Percentiles rank a stretch among this genome's conserved stretches.
Evolutionary conservation across 2,329 filamentous ascomycete species (phyloP).

Genomic region (Aschersonia sp.): DNA sequence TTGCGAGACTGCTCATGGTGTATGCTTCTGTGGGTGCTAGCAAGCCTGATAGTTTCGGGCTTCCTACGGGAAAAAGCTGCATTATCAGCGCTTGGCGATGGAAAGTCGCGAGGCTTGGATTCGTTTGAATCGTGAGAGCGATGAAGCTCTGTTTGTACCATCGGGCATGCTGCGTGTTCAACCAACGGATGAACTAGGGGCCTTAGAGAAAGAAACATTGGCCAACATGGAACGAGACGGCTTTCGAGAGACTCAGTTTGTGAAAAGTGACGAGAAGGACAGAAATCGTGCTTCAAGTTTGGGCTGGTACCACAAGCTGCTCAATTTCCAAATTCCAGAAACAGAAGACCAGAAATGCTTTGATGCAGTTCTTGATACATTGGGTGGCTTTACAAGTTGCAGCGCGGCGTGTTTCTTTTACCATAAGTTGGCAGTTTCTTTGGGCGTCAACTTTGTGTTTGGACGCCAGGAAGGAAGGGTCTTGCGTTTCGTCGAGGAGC

Average conservation of each 20-base stretch:
- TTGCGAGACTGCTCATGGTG: neutral
- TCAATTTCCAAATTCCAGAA: conserved; percentile 10
- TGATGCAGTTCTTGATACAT: conserved; percentile 11
- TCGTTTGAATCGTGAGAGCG: conserved; percentile 5
- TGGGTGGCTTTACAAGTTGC: conserved; percentile 10
- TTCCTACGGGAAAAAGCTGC: conserved; percentile 10
- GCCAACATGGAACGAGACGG: conserved; percentile 11
- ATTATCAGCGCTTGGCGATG: conserved; percentile 11
- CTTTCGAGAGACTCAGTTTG: conserved; percentile 10
- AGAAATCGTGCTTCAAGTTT: conserved; percentile 5
- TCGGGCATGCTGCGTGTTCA: conserved; percentile 14
- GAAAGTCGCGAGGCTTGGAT: conserved; percentile 11
- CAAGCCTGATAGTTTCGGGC: conserved; percentile 8
- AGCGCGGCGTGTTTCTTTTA: conserved; percentile 9
- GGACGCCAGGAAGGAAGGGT: conserved; percentile 11
- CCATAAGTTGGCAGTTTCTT: conserved; percentile 7
- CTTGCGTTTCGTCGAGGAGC: conserved; percentile 6
- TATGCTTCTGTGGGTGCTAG: neutral
- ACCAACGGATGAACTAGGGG: conserved; percentile 7
- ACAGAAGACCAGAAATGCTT: conserved; percentile 3
- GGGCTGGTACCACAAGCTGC: conserved; percentile 10
- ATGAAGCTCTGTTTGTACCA: conserved; percentile 6
- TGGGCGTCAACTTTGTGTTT: conserved; percentile 12
- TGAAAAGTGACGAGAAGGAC: conserved; percentile 8
- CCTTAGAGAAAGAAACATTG: conserved; percentile 10